A percentile compares a stretch with the other conserved stretches of the same genome.
These are phyloP conservation scores for Rauvolfia tetraphylla DNA, from an alignment of 257 asterid genomes.

Conservation along the genomic window DNA sequence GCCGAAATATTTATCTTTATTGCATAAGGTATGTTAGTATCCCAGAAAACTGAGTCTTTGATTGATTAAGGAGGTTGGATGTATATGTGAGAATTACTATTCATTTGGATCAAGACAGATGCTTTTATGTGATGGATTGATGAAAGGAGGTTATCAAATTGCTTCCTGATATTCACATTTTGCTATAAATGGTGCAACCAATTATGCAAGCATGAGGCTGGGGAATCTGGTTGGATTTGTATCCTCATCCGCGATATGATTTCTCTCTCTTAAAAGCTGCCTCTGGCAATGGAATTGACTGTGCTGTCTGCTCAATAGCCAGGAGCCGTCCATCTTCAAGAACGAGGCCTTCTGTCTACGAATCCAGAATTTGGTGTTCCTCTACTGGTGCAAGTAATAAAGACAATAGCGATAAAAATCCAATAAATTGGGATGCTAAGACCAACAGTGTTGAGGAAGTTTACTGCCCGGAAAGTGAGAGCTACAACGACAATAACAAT, in stretches of 20 bases:
- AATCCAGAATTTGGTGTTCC: neutral
- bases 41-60: conserved; percentile 39
- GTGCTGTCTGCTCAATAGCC: conserved; percentile 4
- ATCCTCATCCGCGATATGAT: neutral
- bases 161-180: conserved; percentile 52
- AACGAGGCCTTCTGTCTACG: neutral
- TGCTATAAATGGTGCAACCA: neutral
- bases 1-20: conserved; percentile 13
- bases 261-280: neutral
- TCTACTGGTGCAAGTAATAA: neutral
- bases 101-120: conserved; percentile 70
- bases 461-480: neutral
- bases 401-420: neutral
- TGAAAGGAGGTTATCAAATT: conserved; percentile 74
- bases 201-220: neutral
- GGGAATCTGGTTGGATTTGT: conserved; percentile 3
- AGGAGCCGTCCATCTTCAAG: neutral
- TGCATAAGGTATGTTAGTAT: conserved; percentile 57
- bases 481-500: neutral
- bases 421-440: neutral
- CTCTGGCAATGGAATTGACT: neutral
- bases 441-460: neutral
- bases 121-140: conserved; percentile 61
- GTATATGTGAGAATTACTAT: conserved; percentile 63
- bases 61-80: conserved; percentile 71